Evolutionary conservation across 2,329 filamentous ascomycete genomes (phyloP).

Genomic region (Cytospora chrysosperma): DNA sequence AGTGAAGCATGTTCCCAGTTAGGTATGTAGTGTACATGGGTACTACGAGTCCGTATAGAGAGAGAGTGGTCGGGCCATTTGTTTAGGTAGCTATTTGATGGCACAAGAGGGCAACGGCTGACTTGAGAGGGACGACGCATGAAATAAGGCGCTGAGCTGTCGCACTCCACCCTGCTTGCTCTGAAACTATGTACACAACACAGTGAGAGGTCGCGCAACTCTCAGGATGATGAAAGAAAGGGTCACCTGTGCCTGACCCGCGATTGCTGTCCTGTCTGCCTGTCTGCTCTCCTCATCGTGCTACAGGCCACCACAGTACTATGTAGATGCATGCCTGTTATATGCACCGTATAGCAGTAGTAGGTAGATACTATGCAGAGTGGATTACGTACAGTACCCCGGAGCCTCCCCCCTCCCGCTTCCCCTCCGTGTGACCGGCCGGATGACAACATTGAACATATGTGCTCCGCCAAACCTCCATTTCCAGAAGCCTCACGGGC

Average conservation of each 20-base stretch:
- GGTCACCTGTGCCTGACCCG: neutral
- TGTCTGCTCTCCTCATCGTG: neutral
- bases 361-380: neutral
- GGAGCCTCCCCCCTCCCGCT: slow-evolving; percentile 13
- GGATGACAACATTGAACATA: slow-evolving; percentile 9
- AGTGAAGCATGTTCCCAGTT: no score
- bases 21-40: no score
- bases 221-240: neutral
- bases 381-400: slow-evolving; percentile 12
- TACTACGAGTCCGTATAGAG: no score
- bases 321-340: no score
- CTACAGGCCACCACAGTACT: neutral
- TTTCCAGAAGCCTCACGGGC: slow-evolving; percentile 1
- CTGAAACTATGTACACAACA: slow-evolving; percentile 11
- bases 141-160: neutral
- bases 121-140: slow-evolving; percentile 6
- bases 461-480: slow-evolving; percentile 10
- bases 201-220: slow-evolving; percentile 10
- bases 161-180: neutral
- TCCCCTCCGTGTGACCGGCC: slow-evolving; percentile 18
- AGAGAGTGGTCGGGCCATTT: no score
- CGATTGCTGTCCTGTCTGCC: no score
- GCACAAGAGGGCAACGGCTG: slow-evolving; percentile 9
- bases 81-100: slow-evolving; percentile 1
- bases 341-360: no score